phyloP scores from a whole-genome alignment of 345 rosid genomes.

The Gossypium bickii region DNA sequence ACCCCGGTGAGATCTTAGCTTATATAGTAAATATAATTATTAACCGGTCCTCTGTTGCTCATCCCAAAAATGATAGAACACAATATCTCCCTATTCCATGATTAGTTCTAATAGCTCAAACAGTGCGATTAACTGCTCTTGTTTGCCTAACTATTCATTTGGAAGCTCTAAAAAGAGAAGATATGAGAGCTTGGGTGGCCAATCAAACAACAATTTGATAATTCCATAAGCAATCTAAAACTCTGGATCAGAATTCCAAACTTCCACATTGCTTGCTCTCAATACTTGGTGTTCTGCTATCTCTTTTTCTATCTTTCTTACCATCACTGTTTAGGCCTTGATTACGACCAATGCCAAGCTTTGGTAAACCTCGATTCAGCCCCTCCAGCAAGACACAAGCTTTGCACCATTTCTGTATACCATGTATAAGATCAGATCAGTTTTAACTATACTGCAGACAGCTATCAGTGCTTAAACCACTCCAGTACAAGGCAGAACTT shows the following conservation, averaged over 20 bases:
- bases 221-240: too few species aligned
- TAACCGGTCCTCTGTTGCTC: not conserved
- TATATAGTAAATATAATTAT: too few species aligned
- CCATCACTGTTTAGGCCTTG: constrained; percentile 38
- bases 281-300: constrained; percentile 30
- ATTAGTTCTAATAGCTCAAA: not conserved
- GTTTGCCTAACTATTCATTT: not conserved
- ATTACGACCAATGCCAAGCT: constrained; percentile 73
- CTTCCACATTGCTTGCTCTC: constrained; percentile 82
- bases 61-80: not conserved
- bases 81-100: not conserved
- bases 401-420: constrained; percentile 79
- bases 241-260: constrained; percentile 50
- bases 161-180: not conserved
- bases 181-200: constrained; percentile 5
- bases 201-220: not conserved
- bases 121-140: not conserved
- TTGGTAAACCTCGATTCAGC: constrained; percentile 82
- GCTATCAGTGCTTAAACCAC: not conserved
- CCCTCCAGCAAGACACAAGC: constrained; percentile 92
- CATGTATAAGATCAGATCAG: not conserved
- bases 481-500: not conserved
- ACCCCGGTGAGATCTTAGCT: too few species aligned
- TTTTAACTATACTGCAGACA: not conserved
- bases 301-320: constrained; percentile 32